Conservation (phyloP, 208 protist species). For the Leishmania gerbilli region DNA sequence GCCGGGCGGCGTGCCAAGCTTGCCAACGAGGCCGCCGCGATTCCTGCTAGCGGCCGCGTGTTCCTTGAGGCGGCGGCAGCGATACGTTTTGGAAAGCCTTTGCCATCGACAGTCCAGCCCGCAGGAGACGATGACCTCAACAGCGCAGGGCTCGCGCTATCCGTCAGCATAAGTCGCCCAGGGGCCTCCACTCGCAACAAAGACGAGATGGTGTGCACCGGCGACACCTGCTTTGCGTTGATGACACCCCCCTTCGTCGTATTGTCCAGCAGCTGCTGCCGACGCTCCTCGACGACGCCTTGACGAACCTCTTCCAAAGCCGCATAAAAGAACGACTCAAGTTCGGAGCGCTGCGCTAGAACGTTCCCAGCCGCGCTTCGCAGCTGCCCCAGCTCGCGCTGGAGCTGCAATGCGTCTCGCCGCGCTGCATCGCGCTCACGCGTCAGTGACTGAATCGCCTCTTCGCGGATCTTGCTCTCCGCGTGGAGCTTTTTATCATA, state of each 20-base stretch:
- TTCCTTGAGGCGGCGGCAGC: background rate
- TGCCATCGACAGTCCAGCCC: slow-evolving; percentile 16
- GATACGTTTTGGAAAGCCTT: slow-evolving; percentile 23
- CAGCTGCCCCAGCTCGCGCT: slow-evolving; percentile 63
- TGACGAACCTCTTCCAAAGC: slow-evolving; percentile 78
- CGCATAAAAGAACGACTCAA: slow-evolving; percentile 88
- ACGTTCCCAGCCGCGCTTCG: slow-evolving; percentile 56
- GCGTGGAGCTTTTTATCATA: slow-evolving; percentile 58
- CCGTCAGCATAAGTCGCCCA: slow-evolving; percentile 47
- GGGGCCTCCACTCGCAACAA: slow-evolving; percentile 52
- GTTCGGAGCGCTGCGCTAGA: slow-evolving; percentile 70
- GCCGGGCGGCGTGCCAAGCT: background rate
- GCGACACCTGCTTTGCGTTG: background rate
- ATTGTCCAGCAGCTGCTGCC: slow-evolving; percentile 15
- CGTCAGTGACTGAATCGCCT: slow-evolving; percentile 36
- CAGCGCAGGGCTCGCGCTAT: slow-evolving; percentile 2
- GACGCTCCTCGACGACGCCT: slow-evolving; percentile 63
- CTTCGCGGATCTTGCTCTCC: slow-evolving; percentile 34
- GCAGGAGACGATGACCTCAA: background rate
- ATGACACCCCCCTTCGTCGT: background rate
- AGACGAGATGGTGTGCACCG: slow-evolving; percentile 35
- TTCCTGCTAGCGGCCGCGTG: background rate
- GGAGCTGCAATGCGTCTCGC: slow-evolving; percentile 43
- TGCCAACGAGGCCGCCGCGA: background rate
- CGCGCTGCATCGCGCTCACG: slow-evolving; percentile 65